Percentiles rank a stretch among this genome's conserved stretches.
phyloP scores from a whole-genome alignment of 352 stramenopile genomes.

The Pythium insidiosum region DNA sequence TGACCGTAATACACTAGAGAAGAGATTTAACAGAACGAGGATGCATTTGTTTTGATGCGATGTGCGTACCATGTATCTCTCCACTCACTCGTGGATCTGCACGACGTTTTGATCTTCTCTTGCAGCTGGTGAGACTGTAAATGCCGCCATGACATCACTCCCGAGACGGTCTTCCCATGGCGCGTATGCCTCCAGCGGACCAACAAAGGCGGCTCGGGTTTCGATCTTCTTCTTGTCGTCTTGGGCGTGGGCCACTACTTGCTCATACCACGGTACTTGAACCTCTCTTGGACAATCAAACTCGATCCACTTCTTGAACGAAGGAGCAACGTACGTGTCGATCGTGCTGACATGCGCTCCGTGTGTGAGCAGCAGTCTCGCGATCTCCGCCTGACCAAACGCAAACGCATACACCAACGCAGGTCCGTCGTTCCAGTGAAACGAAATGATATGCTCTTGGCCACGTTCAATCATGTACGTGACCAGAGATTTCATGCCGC shows the following conservation, averaged over 20 bases:
- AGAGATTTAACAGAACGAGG: too few species aligned
- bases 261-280: too few species aligned
- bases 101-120: neutral
- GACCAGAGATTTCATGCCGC: slow-evolving; percentile 25
- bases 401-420: slow-evolving; percentile 54
- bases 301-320: slow-evolving; percentile 55
- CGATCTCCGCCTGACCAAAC: slow-evolving; percentile 40
- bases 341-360: slow-evolving; percentile 46
- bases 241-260: too few species aligned
- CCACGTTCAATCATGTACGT: slow-evolving; percentile 44
- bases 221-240: neutral
- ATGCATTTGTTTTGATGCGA: too few species aligned
- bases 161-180: slow-evolving; percentile 3
- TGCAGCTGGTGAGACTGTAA: slow-evolving; percentile 4
- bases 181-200: slow-evolving; percentile 17
- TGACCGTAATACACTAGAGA: too few species aligned
- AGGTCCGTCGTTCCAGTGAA: slow-evolving; percentile 51
- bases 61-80: too few species aligned
- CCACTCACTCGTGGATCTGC: too few species aligned
- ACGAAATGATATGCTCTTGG: slow-evolving; percentile 41
- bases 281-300: slow-evolving; percentile 34
- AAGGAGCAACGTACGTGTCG: slow-evolving; percentile 37
- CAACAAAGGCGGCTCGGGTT: slow-evolving; percentile 1
- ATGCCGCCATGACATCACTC: slow-evolving; percentile 6
- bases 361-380: slow-evolving; percentile 19